phyloP scores from a whole-genome alignment of 192 early-diverging fungal species.

The Gonapodya prolifera region DNA sequence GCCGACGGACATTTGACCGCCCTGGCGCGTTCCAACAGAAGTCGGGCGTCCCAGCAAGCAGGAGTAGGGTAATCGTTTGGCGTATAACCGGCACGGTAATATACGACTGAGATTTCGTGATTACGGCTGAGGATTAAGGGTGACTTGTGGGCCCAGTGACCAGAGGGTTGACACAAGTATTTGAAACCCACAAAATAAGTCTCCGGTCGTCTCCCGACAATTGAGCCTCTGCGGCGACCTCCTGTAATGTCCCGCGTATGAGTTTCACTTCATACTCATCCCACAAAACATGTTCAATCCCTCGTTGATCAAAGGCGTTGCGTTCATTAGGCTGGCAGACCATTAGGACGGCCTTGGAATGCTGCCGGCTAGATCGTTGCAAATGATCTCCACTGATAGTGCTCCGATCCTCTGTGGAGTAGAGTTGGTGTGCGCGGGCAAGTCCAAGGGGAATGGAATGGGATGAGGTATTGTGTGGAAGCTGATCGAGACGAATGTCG shows the following conservation, averaged over 20 bases:
- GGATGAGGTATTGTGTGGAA: constrained; percentile 36
- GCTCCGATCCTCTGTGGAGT: neutral
- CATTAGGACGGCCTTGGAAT: constrained; percentile 55
- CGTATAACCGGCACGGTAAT: constrained; percentile 83
- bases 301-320: constrained; percentile 87
- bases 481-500: constrained; percentile 12
- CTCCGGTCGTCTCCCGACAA: constrained; percentile 41
- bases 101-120: constrained; percentile 71
- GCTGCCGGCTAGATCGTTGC: neutral
- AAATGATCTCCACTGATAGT: no score
- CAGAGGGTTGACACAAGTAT: constrained; percentile 2
- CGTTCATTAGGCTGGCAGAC: constrained; percentile 85
- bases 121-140: constrained; percentile 32
- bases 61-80: constrained; percentile 65
- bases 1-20: constrained; percentile 80
- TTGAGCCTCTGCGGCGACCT: constrained; percentile 46
- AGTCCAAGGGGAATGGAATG: neutral
- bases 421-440: neutral
- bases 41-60: constrained; percentile 63
- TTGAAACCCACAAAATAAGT: constrained; percentile 50
- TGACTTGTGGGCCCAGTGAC: neutral
- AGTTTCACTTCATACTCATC: constrained; percentile 41
- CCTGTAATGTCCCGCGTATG: constrained; percentile 49
- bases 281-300: constrained; percentile 68
- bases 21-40: constrained; percentile 66